Conservation (phyloP, 2,329 filamentous ascomycete species). For the Sarocladium oryzae region DNA sequence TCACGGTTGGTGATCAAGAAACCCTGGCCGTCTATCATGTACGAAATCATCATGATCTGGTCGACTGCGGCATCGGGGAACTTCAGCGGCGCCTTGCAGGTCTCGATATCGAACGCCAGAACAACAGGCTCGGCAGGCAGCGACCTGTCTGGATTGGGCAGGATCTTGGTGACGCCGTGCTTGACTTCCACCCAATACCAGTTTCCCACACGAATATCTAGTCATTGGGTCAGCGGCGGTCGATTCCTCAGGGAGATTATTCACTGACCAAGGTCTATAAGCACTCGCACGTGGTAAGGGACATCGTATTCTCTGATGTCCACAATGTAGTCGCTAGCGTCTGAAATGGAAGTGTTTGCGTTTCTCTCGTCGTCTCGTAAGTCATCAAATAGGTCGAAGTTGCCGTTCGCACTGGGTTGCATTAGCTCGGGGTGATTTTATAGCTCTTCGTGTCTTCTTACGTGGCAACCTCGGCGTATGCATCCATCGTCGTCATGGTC, state of each 20-base stretch:
- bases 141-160: constrained; percentile 78
- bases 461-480: constrained; percentile 93
- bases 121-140: constrained; percentile 94
- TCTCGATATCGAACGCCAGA: constrained; percentile 99
- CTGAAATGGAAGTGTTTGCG: constrained; percentile 66
- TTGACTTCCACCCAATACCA: constrained; percentile 97
- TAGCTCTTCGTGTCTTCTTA: constrained; percentile 42
- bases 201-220: constrained; percentile 90
- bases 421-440: too few species aligned
- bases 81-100: constrained; percentile 89
- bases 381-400: constrained; percentile 94
- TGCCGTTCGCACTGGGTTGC: constrained; percentile 68
- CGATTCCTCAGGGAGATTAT: background rate
- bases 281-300: constrained; percentile 96
- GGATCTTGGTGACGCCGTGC: constrained; percentile 79
- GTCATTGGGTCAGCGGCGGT: constrained; percentile 16
- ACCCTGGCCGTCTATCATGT: constrained; percentile 98
- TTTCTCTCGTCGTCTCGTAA: constrained; percentile 72
- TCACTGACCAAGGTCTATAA: constrained; percentile 76
- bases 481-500: constrained; percentile 94
- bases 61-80: constrained; percentile 93
- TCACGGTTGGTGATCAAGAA: constrained; percentile 97
- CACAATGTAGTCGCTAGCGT: constrained; percentile 94
- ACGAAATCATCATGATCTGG: constrained; percentile 99
- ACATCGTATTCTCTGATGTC: constrained; percentile 99